A percentile compares a stretch with the other conserved stretches of the same genome.
Conservation (phyloP, 192 early-diverging fungal species). For the Umbelopsis isabellina region DNA sequence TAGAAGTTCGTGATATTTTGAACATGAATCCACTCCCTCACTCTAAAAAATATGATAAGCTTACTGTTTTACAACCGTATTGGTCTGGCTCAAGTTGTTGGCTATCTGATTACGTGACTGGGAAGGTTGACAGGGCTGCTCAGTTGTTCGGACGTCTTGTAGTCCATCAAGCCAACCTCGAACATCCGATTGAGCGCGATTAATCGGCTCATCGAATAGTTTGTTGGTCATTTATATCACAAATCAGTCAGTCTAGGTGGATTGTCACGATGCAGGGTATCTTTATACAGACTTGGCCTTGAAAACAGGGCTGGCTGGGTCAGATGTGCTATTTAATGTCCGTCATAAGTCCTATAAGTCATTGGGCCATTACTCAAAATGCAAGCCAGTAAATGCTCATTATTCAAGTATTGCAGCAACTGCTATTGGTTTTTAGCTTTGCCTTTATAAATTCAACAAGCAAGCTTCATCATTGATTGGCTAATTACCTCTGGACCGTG, state of each 20-base stretch:
- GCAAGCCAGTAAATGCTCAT: too few species aligned
- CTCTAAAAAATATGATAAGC: too few species aligned
- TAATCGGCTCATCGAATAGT: background rate
- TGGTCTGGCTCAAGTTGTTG: background rate
- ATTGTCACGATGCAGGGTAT: background rate
- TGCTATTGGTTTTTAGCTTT: too few species aligned
- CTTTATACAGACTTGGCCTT: background rate
- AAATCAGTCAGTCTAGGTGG: background rate
- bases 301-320: slow-evolving; percentile 5
- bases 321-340: slow-evolving; percentile 17
- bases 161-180: slow-evolving; percentile 17
- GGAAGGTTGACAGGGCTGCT: background rate
- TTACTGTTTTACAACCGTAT: background rate
- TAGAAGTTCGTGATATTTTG: too few species aligned
- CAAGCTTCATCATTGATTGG: too few species aligned
- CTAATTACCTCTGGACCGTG: too few species aligned
- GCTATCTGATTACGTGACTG: background rate
- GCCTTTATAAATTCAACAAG: too few species aligned
- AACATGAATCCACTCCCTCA: too few species aligned
- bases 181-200: slow-evolving; percentile 16
- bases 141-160: background rate
- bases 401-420: too few species aligned
- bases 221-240: background rate
- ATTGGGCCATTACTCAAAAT: too few species aligned
- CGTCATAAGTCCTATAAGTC: background rate